Conservation (phyloP, 805 yeast species). For the Nematodospora valgi region DNA sequence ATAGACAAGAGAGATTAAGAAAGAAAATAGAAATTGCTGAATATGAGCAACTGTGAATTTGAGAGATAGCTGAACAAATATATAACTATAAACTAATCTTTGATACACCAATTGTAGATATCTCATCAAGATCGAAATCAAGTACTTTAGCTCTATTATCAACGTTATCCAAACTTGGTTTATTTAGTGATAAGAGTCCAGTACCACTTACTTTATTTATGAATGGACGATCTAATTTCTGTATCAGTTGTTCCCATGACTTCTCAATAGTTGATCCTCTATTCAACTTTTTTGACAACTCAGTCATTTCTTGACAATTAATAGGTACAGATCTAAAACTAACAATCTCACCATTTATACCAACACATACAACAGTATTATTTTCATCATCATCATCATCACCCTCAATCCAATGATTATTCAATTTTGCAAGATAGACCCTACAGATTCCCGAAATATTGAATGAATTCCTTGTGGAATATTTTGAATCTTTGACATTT, state of each 20-base stretch:
- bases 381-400: conserved; percentile 6
- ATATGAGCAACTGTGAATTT: neutral
- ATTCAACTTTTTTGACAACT: conserved; percentile 14
- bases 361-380: conserved; percentile 22
- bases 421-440: conserved; percentile 22
- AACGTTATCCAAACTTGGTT: conserved; percentile 31
- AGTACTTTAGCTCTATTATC: conserved; percentile 22
- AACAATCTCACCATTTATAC: conserved; percentile 36
- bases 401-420: conserved; percentile 16
- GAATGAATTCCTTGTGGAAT: conserved; percentile 10
- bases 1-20: conserved; percentile 38
- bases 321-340: conserved; percentile 14
- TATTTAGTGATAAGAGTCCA: conserved; percentile 32
- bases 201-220: conserved; percentile 36
- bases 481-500: conserved; percentile 12
- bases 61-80: conserved; percentile 1
- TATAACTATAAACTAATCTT: conserved; percentile 5
- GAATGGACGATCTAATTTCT: conserved; percentile 31
- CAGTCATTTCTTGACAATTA: conserved; percentile 2
- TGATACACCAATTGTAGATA: conserved; percentile 9
- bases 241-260: conserved; percentile 11
- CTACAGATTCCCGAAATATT: conserved; percentile 31
- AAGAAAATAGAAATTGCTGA: conserved; percentile 14
- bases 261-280: neutral
- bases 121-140: conserved; percentile 34